These are phyloP conservation scores for Leersia perrieri DNA, from an alignment of 176 grass and related monocot genomes.

Conservation along the genomic window DNA sequence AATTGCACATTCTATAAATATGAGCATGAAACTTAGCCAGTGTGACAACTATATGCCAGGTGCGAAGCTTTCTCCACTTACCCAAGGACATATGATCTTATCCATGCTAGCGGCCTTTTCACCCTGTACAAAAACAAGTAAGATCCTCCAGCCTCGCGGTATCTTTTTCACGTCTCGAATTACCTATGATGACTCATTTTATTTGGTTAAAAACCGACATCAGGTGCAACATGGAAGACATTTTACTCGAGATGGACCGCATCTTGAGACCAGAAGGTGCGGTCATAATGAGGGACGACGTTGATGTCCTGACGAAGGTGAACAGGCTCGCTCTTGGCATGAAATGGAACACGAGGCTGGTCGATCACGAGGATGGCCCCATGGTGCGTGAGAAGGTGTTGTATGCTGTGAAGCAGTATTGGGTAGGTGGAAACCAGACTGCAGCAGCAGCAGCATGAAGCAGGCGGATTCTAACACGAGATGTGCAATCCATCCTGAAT, in stretches of 20 bases:
- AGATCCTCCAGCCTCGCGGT: conserved; percentile 2
- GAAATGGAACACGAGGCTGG: conserved; percentile 75
- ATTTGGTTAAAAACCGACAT: conserved; percentile 9
- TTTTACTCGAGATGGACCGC: conserved; percentile 86
- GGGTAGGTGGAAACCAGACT: conserved; percentile 76
- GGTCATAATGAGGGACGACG: conserved; percentile 66
- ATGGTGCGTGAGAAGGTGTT: conserved; percentile 60
- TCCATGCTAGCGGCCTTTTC: conserved; percentile 75
- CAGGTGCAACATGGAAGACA: conserved; percentile 73
- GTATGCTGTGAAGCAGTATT: conserved; percentile 77
- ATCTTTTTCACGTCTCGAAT: neutral
- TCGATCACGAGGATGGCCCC: conserved; percentile 75
- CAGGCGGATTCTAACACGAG: neutral
- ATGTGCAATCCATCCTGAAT: conserved; percentile 9
- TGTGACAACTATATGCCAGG: conserved; percentile 35
- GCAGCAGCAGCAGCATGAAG: conserved; percentile 44
- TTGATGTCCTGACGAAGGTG: conserved; percentile 62
- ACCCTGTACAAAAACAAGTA: conserved; percentile 76
- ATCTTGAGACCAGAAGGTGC: conserved; percentile 80
- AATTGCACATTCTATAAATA: neutral
- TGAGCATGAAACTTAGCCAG: conserved; percentile 7
- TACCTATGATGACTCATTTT: neutral
- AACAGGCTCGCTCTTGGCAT: conserved; percentile 61
- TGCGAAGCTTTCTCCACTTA: conserved; percentile 94
- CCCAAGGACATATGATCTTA: conserved; percentile 85